Evolutionary conservation across 441 rosid species (phyloP).

Genomic region (Cnidoscolus chayamansa): DNA sequence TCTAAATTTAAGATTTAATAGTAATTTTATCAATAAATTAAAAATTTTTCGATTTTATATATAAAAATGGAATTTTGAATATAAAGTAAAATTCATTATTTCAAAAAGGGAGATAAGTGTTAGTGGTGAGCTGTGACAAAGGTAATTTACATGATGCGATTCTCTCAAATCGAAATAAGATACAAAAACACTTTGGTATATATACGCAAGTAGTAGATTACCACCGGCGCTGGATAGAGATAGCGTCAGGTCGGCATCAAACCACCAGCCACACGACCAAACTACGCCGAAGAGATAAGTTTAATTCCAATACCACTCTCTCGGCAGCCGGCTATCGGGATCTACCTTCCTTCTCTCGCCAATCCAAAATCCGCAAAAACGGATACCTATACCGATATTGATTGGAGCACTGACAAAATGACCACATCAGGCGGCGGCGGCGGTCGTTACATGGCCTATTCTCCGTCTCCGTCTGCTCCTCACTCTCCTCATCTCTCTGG

Average conservation of each 20-base stretch:
- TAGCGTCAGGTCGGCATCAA: constrained; percentile 33
- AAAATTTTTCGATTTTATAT: too few relatives aligned
- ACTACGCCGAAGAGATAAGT: neutral
- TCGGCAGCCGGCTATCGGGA: neutral
- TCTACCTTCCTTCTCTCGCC: neutral
- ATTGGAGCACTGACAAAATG: constrained; percentile 35
- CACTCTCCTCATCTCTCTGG: constrained; percentile 61
- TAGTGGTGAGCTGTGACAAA: too few relatives aligned
- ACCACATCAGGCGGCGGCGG: constrained; percentile 25
- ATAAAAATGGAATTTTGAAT: too few relatives aligned
- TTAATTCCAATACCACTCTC: neutral
- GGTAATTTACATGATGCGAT: too few relatives aligned
- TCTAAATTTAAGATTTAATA: too few relatives aligned
- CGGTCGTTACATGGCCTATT: constrained; percentile 54
- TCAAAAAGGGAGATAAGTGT: too few relatives aligned
- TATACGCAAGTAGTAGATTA: neutral
- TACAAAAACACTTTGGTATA: neutral
- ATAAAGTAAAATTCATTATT: too few relatives aligned
- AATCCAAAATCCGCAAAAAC: constrained; percentile 13
- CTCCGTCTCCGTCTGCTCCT: constrained; percentile 71
- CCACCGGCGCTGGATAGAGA: constrained; percentile 36
- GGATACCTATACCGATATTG: constrained; percentile 30
- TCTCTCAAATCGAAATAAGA: too few relatives aligned
- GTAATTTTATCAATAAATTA: too few relatives aligned
- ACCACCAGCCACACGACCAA: constrained; percentile 27